A percentile compares a stretch with the other conserved stretches of the same genome.
These are phyloP conservation scores for Penicillium angulare DNA, from an alignment of 495 filamentous ascomycete genomes.

Conservation along the genomic window DNA sequence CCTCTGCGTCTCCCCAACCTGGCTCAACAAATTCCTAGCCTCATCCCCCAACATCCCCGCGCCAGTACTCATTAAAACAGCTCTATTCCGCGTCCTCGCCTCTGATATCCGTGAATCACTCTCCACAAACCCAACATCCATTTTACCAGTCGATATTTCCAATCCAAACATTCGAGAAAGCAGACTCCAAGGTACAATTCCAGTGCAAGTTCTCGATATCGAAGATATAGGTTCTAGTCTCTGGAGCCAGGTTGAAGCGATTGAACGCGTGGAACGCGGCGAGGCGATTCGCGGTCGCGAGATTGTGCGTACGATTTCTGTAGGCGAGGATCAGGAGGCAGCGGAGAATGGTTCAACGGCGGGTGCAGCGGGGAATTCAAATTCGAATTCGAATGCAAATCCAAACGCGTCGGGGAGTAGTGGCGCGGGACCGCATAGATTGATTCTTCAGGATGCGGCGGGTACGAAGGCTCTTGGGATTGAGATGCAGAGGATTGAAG, in stretches of 20 bases:
- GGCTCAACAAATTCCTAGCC: constrained; percentile 44
- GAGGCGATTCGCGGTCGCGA: constrained; percentile 80
- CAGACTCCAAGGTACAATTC: constrained; percentile 55
- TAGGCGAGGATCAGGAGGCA: constrained; percentile 44
- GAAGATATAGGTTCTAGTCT: constrained; percentile 75
- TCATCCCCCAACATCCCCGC: constrained; percentile 59
- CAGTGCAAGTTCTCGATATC: constrained; percentile 80
- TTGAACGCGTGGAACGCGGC: constrained; percentile 80
- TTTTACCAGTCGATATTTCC: constrained; percentile 58
- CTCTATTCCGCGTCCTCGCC: constrained; percentile 74
- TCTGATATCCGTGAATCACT: constrained; percentile 68
- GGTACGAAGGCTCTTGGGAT: constrained; percentile 70
- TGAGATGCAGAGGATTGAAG: constrained; percentile 66
- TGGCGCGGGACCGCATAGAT: constrained; percentile 64
- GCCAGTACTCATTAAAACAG: constrained; percentile 71
- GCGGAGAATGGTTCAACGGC: constrained; percentile 13
- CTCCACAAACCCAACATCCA: constrained; percentile 43
- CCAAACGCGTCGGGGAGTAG: constrained; percentile 23
- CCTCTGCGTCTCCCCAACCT: constrained; percentile 41
- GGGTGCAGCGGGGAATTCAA: constrained; percentile 1
- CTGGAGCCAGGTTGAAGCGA: constrained; percentile 81
- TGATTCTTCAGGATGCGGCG: constrained; percentile 77
- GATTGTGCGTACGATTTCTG: constrained; percentile 68
- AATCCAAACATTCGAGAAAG: constrained; percentile 53
- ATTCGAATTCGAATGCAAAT: constrained; percentile 4